Evolutionary conservation across 352 stramenopile species (phyloP).

Genomic region (Phytophthora pinifolia): DNA sequence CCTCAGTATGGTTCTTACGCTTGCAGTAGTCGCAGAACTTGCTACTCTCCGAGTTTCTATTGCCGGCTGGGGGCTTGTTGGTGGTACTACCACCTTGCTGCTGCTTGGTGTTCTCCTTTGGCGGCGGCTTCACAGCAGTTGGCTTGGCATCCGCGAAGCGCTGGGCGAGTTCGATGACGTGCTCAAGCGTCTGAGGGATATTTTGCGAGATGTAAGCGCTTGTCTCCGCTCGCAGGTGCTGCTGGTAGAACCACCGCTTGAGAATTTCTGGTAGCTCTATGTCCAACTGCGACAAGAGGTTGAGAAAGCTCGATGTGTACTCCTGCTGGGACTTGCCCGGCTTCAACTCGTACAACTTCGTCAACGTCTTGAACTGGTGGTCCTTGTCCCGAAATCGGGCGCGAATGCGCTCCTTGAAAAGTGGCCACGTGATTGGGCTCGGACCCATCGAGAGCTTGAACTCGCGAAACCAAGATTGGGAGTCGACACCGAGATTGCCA

Average conservation of each 20-base stretch:
- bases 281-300: conserved; percentile 6
- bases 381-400: conserved; percentile 11
- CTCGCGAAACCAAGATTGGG: conserved; percentile 10
- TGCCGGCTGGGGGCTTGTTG: not conserved
- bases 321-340: conserved; percentile 6
- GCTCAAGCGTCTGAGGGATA: conserved; percentile 4
- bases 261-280: conserved; percentile 3
- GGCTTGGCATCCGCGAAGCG: conserved; percentile 11
- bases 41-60: not conserved
- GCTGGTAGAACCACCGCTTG: conserved; percentile 13
- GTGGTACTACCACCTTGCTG: conserved; percentile 1
- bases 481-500: conserved; percentile 8
- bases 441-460: conserved; percentile 8
- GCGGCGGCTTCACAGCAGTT: not conserved
- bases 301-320: conserved; percentile 11
- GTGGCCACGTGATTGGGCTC: not conserved
- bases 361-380: conserved; percentile 10
- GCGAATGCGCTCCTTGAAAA: conserved; percentile 16
- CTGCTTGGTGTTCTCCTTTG: conserved; percentile 10
- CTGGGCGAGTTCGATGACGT: conserved; percentile 3
- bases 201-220: conserved; percentile 10
- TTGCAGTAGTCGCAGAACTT: conserved; percentile 12
- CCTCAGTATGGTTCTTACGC: conserved; percentile 13
- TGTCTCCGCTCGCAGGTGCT: conserved; percentile 11
- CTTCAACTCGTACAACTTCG: conserved; percentile 15